A percentile compares a stretch with the other conserved stretches of the same genome.
These are phyloP conservation scores for Fusarium armeniacum DNA, from an alignment of 2,329 filamentous ascomycete genomes.

Conservation along the genomic window DNA sequence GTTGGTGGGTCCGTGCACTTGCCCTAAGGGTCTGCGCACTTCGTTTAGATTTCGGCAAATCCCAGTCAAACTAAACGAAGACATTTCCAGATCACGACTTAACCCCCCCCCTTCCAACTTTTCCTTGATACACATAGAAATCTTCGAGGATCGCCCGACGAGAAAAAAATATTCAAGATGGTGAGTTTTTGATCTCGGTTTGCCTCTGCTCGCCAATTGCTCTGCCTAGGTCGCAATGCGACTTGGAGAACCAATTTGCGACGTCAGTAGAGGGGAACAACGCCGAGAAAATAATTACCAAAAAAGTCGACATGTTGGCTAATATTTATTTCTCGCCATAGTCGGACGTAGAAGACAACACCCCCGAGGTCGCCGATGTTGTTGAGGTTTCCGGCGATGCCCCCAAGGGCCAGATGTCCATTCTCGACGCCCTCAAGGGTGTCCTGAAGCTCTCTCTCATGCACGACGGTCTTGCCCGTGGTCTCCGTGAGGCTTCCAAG, in stretches of 20 bases:
- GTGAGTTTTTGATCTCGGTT: slow-evolving; percentile 59
- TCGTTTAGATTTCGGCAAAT: slow-evolving; percentile 56
- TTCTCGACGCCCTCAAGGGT: slow-evolving; percentile 98
- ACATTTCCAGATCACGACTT: slow-evolving; percentile 52
- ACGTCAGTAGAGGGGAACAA: slow-evolving; percentile 20
- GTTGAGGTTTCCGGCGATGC: slow-evolving; percentile 96
- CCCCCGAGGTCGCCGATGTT: slow-evolving; percentile 86
- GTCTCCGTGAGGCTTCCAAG: slow-evolving; percentile 98
- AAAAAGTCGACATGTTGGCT: slow-evolving; percentile 36
- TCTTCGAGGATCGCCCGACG: slow-evolving; percentile 79
- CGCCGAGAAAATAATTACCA: slow-evolving; percentile 13
- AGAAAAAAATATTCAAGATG: slow-evolving; percentile 69
- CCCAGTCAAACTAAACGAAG: slow-evolving; percentile 53
- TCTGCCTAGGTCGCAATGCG: slow-evolving; percentile 11
- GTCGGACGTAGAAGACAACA: slow-evolving; percentile 99
- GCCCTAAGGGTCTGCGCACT: slow-evolving; percentile 59
- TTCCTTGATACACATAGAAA: slow-evolving; percentile 58
- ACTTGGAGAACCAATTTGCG: slow-evolving; percentile 24
- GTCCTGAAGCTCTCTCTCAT: slow-evolving; percentile 98
- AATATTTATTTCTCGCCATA: slow-evolving; percentile 56
- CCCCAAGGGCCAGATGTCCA: slow-evolving; percentile 94
- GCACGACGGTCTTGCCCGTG: slow-evolving; percentile 99
- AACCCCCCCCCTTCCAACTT: slow-evolving; percentile 45
- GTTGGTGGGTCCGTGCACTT: slow-evolving; percentile 60
- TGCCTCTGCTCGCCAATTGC: slow-evolving; percentile 38